Evolutionary conservation across 2,329 filamentous ascomycete genomes (phyloP).

Genomic region (Leptodontidium sp.): DNA sequence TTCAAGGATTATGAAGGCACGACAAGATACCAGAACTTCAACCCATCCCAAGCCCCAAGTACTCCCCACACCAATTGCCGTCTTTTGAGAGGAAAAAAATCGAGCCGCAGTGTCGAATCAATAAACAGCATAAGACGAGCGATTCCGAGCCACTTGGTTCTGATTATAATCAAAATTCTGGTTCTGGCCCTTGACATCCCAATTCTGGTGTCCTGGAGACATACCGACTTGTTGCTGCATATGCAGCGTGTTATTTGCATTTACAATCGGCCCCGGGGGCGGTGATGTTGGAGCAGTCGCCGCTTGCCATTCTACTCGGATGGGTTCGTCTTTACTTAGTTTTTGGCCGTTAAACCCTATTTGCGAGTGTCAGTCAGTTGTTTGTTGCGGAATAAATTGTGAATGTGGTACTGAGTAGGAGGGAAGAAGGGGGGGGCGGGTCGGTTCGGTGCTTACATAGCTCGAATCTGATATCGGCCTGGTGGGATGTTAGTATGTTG

Average conservation of each 20-base stretch:
- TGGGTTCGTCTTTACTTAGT: constrained; percentile 27
- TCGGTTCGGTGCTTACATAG: background rate
- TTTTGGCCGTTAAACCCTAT: constrained; percentile 26
- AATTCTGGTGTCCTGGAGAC: background rate
- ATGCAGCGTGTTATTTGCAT: background rate
- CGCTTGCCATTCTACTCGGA: constrained; percentile 28
- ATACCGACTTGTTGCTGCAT: constrained; percentile 6
- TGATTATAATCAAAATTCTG: background rate
- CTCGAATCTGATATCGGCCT: constrained; percentile 2
- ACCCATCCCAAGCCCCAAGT: too few species aligned
- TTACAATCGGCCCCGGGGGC: background rate
- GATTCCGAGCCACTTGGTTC: background rate
- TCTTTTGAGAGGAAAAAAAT: too few species aligned
- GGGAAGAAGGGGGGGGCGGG: too few species aligned
- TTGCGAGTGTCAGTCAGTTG: background rate
- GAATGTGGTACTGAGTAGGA: too few species aligned
- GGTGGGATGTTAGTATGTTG: too few species aligned
- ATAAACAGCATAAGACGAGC: background rate
- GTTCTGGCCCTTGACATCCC: background rate
- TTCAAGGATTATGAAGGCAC: too few species aligned
- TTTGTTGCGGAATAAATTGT: background rate
- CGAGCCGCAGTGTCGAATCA: background rate
- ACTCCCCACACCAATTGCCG: too few species aligned
- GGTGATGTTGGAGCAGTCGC: constrained; percentile 46
- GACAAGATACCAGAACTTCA: too few species aligned